phyloP scores from a whole-genome alignment of 2,329 filamentous ascomycete species.

The Diatrype stigma region DNA sequence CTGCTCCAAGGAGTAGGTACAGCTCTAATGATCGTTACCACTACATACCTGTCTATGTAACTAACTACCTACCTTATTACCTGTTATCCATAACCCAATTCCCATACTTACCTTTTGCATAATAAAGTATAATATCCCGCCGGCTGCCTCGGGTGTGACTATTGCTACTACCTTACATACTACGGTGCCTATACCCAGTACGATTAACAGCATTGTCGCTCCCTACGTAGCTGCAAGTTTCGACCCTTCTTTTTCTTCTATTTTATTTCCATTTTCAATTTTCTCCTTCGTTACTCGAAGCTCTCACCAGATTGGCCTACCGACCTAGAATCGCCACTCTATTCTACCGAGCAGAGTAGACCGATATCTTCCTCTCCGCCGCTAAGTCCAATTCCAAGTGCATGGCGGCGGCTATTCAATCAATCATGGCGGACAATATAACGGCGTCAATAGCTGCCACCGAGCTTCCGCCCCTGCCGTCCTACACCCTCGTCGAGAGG shows the following conservation, averaged over 20 bases:
- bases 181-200: background rate
- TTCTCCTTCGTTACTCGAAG: too few species aligned
- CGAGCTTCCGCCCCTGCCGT: conserved; percentile 78
- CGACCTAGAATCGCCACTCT: background rate
- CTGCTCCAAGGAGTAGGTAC: too few species aligned
- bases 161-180: background rate
- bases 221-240: background rate
- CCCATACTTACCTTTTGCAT: too few species aligned
- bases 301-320: too few species aligned
- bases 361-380: background rate
- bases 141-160: background rate
- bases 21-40: too few species aligned
- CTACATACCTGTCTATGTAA: too few species aligned
- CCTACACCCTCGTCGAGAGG: conserved; percentile 69
- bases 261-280: too few species aligned
- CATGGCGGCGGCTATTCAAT: background rate
- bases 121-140: background rate
- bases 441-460: conserved; percentile 39
- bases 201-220: background rate
- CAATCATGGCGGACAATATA: conserved; percentile 43
- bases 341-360: background rate
- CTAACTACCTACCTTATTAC: too few species aligned
- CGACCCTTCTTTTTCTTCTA: too few species aligned
- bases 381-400: background rate
- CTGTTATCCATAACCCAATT: too few species aligned